Evolutionary conservation across 2,329 filamentous ascomycete genomes (phyloP), one percentile per base, ranked within the genome.

Genomic region (Chrysoporthe austroafricana): DNA sequence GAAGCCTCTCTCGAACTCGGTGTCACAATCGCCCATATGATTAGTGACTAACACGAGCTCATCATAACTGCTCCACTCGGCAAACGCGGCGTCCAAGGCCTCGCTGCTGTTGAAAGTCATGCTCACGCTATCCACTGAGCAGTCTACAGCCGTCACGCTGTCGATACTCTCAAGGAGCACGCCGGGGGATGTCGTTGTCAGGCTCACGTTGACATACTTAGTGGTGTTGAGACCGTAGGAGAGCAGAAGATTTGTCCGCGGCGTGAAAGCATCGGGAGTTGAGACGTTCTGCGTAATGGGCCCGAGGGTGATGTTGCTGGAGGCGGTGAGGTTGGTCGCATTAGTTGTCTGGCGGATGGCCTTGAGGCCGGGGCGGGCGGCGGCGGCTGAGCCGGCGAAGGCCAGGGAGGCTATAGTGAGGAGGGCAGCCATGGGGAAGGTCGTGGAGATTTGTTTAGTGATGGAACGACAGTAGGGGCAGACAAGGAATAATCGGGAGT

Each of bases 21-120:
- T 66, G 44, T 68, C 66, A 26, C 66, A 68, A 39, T 66, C 63
- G 7, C 66, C 66, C 63, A 68, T 16, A 6, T 68, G 66, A 8
- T 68, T 68, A 2, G 67, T 67, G 4, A 69, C 50, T 11, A 69
- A 43, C n/a, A 69, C 32, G 0, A 69, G 32, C 46, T 64, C 62
- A 4, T 18, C 64, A 43, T 60, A 62, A 16, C 48, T 34, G 18
- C 50, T 63, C 67, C 67, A 69, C 11, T 66, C 64, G 8, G 56
- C 50, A 4, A 57, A 54, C 11, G 67, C 67, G 11, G 62, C 60
- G 9, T 64, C 52, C 2, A 60, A 44, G 4, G 57, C 32, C 42
- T 69, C 46, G 7, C 52, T 56, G 32, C 50, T 69, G 42, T 57
- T 26, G 26, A 69, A 69, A 2, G 61, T 54, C 14, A 69, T 21